A percentile compares a stretch with the other conserved stretches of the same genome.
Conservation (phyloP, 78 protist genomes). For the Isochrysis galbana region DNA sequence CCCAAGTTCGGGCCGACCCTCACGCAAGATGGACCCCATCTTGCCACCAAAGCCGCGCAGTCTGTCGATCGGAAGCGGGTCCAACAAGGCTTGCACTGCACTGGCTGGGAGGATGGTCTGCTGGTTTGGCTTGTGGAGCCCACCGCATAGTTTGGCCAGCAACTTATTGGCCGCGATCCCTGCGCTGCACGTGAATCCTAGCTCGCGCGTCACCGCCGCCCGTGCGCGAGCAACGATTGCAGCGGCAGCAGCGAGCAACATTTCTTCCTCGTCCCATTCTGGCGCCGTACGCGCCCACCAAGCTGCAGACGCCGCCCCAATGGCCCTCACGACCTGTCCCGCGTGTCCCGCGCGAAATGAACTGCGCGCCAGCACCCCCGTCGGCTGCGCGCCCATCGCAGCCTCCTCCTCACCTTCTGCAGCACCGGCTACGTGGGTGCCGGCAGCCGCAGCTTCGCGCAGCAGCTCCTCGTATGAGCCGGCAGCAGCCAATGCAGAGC, state of each 20-base stretch:
- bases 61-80: neutral
- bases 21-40: neutral
- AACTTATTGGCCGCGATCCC: constrained; percentile 29
- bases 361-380: neutral
- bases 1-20: neutral
- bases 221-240: neutral
- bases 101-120: constrained; percentile 27
- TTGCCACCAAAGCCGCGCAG: constrained; percentile 34
- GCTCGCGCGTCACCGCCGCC: neutral
- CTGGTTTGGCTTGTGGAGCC: constrained; percentile 45
- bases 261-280: neutral
- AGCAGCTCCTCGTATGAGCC: neutral
- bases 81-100: constrained; percentile 6
- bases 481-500: no score
- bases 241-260: neutral
- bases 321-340: neutral
- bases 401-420: neutral
- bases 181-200: constrained; percentile 37
- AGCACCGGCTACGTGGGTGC: constrained; percentile 9
- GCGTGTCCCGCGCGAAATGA: constrained; percentile 4
- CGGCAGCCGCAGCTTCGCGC: neutral
- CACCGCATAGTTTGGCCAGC: constrained; percentile 42
- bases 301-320: neutral
- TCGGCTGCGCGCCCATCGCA: neutral
- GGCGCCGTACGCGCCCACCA: neutral